phyloP scores from a whole-genome alignment of 2,329 filamentous ascomycete genomes.

The Beauveria medogensis region DNA sequence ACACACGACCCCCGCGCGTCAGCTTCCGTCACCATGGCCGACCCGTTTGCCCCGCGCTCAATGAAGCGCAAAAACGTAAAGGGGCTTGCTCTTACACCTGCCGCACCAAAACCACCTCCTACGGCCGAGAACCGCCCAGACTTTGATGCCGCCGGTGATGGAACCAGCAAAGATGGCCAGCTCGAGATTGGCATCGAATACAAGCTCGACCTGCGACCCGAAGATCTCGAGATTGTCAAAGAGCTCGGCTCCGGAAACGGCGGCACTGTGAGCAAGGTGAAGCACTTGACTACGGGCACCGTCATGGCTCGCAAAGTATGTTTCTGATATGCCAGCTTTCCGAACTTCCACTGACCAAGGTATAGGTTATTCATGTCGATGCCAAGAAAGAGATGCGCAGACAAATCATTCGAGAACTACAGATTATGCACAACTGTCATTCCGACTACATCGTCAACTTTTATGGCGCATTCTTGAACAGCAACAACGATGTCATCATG shows the following conservation, averaged over 20 bases:
- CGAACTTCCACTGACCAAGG: constrained; percentile 8
- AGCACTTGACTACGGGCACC: constrained; percentile 87
- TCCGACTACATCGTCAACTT: constrained; percentile 96
- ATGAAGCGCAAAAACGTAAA: constrained; percentile 99
- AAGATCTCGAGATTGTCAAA: constrained; percentile 87
- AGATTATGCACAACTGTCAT: constrained; percentile 98
- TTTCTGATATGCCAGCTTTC: not conserved
- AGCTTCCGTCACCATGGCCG: constrained; percentile 43
- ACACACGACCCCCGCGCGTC: not conserved
- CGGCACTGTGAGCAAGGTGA: constrained; percentile 96
- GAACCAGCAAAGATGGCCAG: constrained; percentile 47
- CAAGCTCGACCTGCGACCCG: constrained; percentile 81
- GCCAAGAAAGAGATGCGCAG: constrained; percentile 96
- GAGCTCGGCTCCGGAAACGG: constrained; percentile 95
- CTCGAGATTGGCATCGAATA: constrained; percentile 97
- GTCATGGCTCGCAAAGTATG: constrained; percentile 94
- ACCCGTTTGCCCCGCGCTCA: constrained; percentile 60
- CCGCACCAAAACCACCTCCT: constrained; percentile 61
- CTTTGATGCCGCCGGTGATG: constrained; percentile 52
- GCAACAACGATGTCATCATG: constrained; percentile 96
- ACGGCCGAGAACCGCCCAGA: constrained; percentile 63
- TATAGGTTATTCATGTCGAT: constrained; percentile 91
- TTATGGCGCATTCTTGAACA: constrained; percentile 94
- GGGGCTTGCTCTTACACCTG: constrained; percentile 78
- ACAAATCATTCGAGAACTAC: constrained; percentile 91